A percentile compares a stretch with the other conserved stretches of the same genome.
Evolutionary conservation across 495 filamentous ascomycete genomes (phyloP).

Genomic region (Penicillium longicatenatum): DNA sequence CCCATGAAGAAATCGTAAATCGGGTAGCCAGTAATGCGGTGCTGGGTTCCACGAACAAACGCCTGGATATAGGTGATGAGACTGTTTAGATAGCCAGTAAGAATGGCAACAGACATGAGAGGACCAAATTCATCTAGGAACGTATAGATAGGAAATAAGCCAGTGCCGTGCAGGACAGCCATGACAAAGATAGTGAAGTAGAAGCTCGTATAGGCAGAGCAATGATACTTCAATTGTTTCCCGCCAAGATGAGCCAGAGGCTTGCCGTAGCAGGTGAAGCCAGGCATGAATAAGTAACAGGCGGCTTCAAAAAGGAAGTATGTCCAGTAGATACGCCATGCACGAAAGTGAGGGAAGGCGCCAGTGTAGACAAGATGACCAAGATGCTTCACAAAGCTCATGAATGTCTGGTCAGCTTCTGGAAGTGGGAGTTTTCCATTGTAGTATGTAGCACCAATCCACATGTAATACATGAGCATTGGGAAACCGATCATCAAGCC

Average conservation of each 20-base stretch:
- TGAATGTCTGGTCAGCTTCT: conserved; percentile 55
- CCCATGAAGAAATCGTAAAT: conserved; percentile 99
- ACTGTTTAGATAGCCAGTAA: conserved; percentile 77
- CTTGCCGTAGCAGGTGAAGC: conserved; percentile 76
- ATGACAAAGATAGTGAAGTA: conserved; percentile 75
- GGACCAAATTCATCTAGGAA: conserved; percentile 89
- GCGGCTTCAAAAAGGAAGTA: conserved; percentile 75
- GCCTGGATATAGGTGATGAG: conserved; percentile 81
- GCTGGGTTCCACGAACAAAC: conserved; percentile 70
- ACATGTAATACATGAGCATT: conserved; percentile 95
- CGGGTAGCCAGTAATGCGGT: conserved; percentile 89
- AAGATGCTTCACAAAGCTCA: conserved; percentile 67
- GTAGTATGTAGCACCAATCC: conserved; percentile 89
- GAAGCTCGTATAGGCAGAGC: conserved; percentile 77
- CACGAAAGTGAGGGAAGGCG: conserved; percentile 71
- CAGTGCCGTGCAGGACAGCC: conserved; percentile 67
- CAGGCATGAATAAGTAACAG: conserved; percentile 78
- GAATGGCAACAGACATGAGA: conserved; percentile 81
- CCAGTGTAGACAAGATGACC: conserved; percentile 67
- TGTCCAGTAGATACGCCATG: conserved; percentile 86
- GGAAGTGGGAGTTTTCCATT: conserved; percentile 74
- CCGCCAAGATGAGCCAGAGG: conserved; percentile 75
- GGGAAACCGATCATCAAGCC: conserved; percentile 89
- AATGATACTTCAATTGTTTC: conserved; percentile 82
- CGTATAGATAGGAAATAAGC: conserved; percentile 80